Evolutionary conservation across 495 filamentous ascomycete genomes (phyloP), one percentile per base, ranked within the genome.

Genomic region (Penicillium dipodomyicola): DNA sequence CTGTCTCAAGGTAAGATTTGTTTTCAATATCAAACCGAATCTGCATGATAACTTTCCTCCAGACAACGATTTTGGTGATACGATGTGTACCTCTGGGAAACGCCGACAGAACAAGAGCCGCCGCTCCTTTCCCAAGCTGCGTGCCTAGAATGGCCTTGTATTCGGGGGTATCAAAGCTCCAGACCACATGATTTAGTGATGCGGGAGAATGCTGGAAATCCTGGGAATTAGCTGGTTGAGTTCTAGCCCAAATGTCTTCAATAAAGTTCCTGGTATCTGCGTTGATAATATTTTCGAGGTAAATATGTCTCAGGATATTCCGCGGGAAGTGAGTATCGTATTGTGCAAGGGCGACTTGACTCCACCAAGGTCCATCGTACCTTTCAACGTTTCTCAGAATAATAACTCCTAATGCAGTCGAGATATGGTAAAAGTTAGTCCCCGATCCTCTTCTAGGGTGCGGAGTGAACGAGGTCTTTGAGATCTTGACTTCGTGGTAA

Each of bases 1-100:
- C 14, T 37, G 15, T n/a, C 15, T 37, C 5, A 3, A 35, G 33
- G 33, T n/a, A 39, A 39, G n/a, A 6, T 39, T 39, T 17, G 7
- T 39, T 7, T 39, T 50, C 48, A 32, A 52, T 52, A 17, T 52
- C 49, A 27, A 52, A 52, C 20, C 37, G 49, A 1, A 52, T 29
- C 20, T 52, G 49, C 35, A 42, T 19, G 15, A 14, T n/a, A 3
- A 3, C 0, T 4, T 19, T 12, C 23, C 11, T 41, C 49, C 37
- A 42, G n/a, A 23, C 17, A 19, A 52, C 15, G 5, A 52, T 22
- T 29, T 37, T 25, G 6, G 49, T 23, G 5, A 52, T 41, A 42
- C 35, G 22, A 27, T 17, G 11, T 5, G 20, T 15, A 29, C 49
- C 49, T 17, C 33, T 14, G 11, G 49, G 49, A 9, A 52, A 52